Conservation (phyloP, 140 eudicot genomes). For the Cichorium intybus region DNA sequence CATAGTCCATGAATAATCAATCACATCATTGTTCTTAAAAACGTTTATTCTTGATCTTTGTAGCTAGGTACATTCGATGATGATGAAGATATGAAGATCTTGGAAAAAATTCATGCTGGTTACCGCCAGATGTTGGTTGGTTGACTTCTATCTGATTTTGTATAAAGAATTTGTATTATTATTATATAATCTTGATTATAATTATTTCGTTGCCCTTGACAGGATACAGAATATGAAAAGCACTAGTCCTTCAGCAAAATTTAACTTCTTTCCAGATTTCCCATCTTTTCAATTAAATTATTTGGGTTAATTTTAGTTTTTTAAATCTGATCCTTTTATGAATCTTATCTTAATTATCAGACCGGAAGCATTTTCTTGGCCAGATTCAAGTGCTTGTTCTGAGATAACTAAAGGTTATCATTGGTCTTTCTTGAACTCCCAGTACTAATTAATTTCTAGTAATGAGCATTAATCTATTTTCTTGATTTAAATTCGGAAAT, state of each 20-base stretch:
- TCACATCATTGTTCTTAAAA: constrained; percentile 25
- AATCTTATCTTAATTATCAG: constrained; percentile 38
- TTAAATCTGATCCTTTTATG: constrained; percentile 22
- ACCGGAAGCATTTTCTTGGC: constrained; percentile 32
- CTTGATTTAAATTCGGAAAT: constrained; percentile 13
- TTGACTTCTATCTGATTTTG: constrained; percentile 31
- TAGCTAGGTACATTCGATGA: constrained; percentile 42
- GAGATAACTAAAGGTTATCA: constrained; percentile 30
- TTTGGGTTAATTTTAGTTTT: constrained; percentile 7
- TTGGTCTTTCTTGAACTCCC: constrained; percentile 18
- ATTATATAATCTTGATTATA: constrained; percentile 13
- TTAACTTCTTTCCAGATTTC: constrained; percentile 5
- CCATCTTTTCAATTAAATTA: not conserved
- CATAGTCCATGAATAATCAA: constrained; percentile 32
- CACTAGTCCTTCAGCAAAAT: constrained; percentile 4
- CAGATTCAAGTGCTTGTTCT: constrained; percentile 42
- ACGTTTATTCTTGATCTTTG: constrained; percentile 37
- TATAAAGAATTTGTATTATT: constrained; percentile 18
- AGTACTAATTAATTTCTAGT: not conserved
- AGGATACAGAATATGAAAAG: constrained; percentile 39
- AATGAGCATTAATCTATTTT: not conserved
- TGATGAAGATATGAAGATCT: constrained; percentile 39
- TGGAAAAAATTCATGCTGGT: constrained; percentile 26
- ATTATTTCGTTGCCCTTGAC: constrained; percentile 30
- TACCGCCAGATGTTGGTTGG: constrained; percentile 41